These are phyloP conservation scores for Fusarium dlaminii DNA, from an alignment of 2,329 filamentous ascomycete species.

Conservation along the genomic window DNA sequence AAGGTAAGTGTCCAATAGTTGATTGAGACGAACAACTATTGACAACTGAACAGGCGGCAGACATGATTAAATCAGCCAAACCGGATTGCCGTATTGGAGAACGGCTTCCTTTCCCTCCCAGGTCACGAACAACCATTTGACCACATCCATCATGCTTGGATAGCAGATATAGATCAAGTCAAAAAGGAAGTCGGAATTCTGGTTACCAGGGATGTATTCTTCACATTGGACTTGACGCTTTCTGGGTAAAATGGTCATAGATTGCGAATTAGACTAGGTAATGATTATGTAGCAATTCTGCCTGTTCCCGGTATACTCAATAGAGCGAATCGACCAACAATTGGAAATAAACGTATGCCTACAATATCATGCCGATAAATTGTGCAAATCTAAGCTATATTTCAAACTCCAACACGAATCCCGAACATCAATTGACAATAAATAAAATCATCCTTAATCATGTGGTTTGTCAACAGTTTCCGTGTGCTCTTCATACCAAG, in stretches of 20 bases:
- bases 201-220: too few relatives aligned
- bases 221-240: too few relatives aligned
- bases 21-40: background rate
- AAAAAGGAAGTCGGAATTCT: background rate
- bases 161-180: background rate
- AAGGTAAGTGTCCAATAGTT: background rate
- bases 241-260: background rate
- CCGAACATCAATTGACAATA: background rate
- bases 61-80: constrained; percentile 13
- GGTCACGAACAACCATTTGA: background rate
- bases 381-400: background rate
- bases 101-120: background rate
- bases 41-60: constrained; percentile 4
- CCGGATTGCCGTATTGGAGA: background rate
- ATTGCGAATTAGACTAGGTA: background rate
- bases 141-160: background rate
- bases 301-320: too few relatives aligned
- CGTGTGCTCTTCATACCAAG: constrained; percentile 27
- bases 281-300: background rate
- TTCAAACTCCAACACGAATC: background rate
- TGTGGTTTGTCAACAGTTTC: background rate
- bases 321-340: background rate
- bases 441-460: background rate
- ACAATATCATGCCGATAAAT: background rate
- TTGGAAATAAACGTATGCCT: background rate